Evolutionary conservation across 169 alveolate species (phyloP).

Genomic region (Plasmodium falciparum): DNA sequence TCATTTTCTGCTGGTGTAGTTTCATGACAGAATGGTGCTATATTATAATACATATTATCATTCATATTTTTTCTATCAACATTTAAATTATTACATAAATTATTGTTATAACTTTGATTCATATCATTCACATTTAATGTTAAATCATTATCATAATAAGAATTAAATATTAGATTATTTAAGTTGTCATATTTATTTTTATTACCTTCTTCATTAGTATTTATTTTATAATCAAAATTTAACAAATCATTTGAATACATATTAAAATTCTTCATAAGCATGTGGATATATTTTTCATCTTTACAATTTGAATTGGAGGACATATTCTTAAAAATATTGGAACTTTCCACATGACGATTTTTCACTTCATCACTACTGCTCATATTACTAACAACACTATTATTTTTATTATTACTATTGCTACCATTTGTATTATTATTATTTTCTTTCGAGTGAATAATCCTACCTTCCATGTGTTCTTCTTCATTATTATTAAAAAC

Average conservation of each 20-base stretch:
- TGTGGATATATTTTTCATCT: background rate
- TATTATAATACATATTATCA: no score
- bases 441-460: background rate
- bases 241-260: constrained; percentile 1
- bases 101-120: no score
- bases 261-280: background rate
- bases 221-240: constrained; percentile 1
- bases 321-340: background rate
- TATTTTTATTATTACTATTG: background rate
- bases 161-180: constrained; percentile 1
- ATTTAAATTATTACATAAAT: no score
- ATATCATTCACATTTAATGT: background rate
- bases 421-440: background rate
- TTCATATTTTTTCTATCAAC: no score
- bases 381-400: background rate
- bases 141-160: constrained; percentile 5
- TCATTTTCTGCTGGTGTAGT: no score
- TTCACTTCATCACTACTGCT: background rate
- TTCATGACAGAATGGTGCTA: no score
- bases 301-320: background rate
- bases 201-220: background rate
- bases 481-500: background rate
- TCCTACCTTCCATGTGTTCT: background rate
- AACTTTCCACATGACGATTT: background rate
- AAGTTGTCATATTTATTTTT: background rate